phyloP scores from a whole-genome alignment of 495 filamentous ascomycete genomes.

The Pyrenula massariospora region DNA sequence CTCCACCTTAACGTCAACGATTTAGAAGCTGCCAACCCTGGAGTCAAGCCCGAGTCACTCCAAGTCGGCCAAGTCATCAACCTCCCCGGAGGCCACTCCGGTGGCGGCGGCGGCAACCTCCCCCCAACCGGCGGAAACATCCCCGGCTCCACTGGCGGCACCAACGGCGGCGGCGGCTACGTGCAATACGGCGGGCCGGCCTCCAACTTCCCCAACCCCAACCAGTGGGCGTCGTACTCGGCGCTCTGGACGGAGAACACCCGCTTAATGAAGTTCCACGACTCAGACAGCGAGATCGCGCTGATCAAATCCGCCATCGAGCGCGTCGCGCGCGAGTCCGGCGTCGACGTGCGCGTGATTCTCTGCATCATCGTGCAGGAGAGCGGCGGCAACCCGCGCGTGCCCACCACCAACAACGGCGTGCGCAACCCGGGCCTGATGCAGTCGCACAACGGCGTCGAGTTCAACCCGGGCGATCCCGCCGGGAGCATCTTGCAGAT shows the following conservation, averaged over 20 bases:
- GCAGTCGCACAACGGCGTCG: slow-evolving; percentile 38
- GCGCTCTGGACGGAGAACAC: slow-evolving; percentile 6
- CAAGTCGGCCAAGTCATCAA: slow-evolving; percentile 7
- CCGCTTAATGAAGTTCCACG: slow-evolving; percentile 15
- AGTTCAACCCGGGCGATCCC: slow-evolving; percentile 6
- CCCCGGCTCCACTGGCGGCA: not conserved
- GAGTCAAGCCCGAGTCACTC: slow-evolving; percentile 3
- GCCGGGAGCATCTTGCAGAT: slow-evolving; percentile 15
- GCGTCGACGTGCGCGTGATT: slow-evolving; percentile 46
- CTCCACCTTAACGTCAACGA: slow-evolving; percentile 1
- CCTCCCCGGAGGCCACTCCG: not conserved
- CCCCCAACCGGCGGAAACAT: not conserved
- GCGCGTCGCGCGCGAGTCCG: slow-evolving; percentile 21
- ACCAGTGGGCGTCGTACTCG: slow-evolving; percentile 4
- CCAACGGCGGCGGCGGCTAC: slow-evolving; percentile 3
- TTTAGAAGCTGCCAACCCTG: slow-evolving; percentile 5
- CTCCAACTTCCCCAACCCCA: slow-evolving; percentile 2
- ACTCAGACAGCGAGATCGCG: slow-evolving; percentile 27
- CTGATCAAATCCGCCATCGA: slow-evolving; percentile 27
- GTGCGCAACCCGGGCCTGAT: slow-evolving; percentile 43
- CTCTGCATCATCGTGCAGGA: slow-evolving; percentile 49
- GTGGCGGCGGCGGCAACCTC: not conserved
- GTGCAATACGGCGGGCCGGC: slow-evolving; percentile 1
- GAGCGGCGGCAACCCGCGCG: slow-evolving; percentile 43
- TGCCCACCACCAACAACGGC: slow-evolving; percentile 30